Evolutionary conservation across 2,329 filamentous ascomycete genomes (phyloP).

Genomic region (Penicillium vulpinum): DNA sequence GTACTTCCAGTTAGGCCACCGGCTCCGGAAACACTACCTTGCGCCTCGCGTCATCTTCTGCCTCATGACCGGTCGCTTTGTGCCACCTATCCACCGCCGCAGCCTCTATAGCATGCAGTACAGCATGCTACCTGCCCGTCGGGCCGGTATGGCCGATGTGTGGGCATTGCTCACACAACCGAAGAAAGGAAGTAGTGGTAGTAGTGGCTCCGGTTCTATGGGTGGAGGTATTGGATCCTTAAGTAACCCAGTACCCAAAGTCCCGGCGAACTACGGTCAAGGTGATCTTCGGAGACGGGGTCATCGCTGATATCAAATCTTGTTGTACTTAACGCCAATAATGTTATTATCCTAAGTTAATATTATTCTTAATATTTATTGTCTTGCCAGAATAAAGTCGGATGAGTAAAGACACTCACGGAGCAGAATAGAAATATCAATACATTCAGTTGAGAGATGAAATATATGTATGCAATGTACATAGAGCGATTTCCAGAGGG

Average conservation of each 20-base stretch:
- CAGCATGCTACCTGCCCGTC: constrained; percentile 85
- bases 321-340: constrained; percentile 13
- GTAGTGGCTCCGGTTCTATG: constrained; percentile 27
- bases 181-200: constrained; percentile 32
- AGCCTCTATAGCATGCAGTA: constrained; percentile 97
- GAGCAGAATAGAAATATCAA: neutral
- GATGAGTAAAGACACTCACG: neutral
- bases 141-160: constrained; percentile 79
- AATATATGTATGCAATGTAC: constrained; percentile 7
- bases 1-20: constrained; percentile 90
- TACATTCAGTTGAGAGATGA: neutral
- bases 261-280: constrained; percentile 35
- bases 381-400: neutral
- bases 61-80: constrained; percentile 84
- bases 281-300: constrained; percentile 36
- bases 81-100: constrained; percentile 90
- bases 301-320: constrained; percentile 29
- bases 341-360: neutral
- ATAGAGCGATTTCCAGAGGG: neutral
- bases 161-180: constrained; percentile 70
- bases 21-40: constrained; percentile 92
- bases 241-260: constrained; percentile 33
- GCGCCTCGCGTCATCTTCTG: constrained; percentile 85
- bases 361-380: neutral
- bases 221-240: constrained; percentile 26